Base-by-base conservation (phyloP, 2,329 filamentous ascomycete species). In the Monosporascus sp. region DNA sequence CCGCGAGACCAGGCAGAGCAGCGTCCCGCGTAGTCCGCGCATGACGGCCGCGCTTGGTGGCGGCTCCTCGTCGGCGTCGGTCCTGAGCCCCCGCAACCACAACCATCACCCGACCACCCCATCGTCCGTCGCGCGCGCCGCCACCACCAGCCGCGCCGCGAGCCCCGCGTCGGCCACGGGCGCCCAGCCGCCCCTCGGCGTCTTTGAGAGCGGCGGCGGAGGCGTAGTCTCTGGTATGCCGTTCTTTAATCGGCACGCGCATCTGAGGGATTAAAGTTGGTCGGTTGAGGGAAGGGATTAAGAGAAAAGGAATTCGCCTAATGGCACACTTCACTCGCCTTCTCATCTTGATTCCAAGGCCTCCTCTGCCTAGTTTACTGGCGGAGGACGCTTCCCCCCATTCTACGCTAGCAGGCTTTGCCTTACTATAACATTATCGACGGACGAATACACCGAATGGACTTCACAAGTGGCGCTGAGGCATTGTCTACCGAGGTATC, bases 11-110 rank as follows among this genome's bases (percentile, higher is more conserved):
- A 70, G 81, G 37, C 75, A 79, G 60, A 72, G 69, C 50, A 83
- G 80, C 58, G 79, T 82, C 22, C 81, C 81, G 48, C 77, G 78
- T 22, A 83, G 80, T 61, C 81, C 81, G n/a, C 73, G 78, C 6
- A 70, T 77, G 9, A 60, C 55, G 45, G 63, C 63, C 27, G 60
- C 66, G 27, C 27, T 31, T 31, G 27, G 27, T 11, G 27, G 27
- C 4, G 72, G 74, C 35, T 25, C 41, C 18, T 44, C 27, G 27
- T 31, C 27, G 27, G 9, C 27, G 27, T 31, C 43, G 11, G 69
- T 81, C 50, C 76, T 81, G 70, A 82, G 80, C 55, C 80, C 80
- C 2, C 67, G 73, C 2, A 69, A 67, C 41, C 63, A 61, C 2
- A 58, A 52, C 15, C 70, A 68, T n/a, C 41, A 44, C 5, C 11